Evolutionary conservation across 1,139 yeast species (phyloP).

Genomic region (Saccharomyces hybrid): DNA sequence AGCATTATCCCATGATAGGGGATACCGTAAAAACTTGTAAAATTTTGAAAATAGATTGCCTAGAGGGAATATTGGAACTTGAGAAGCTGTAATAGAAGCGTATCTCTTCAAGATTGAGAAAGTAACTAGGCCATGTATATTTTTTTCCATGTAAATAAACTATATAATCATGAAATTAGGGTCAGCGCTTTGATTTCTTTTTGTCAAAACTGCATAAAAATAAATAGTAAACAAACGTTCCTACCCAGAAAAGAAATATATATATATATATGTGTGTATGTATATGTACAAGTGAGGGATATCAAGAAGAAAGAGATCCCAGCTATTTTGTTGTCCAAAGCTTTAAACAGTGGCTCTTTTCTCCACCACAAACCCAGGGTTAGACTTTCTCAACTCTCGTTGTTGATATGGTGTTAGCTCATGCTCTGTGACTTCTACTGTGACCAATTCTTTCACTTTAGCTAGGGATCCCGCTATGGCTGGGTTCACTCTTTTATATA

Average conservation of each 20-base stretch:
- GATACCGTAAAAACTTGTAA: slow-evolving; percentile 34
- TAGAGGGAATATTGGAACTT: slow-evolving; percentile 34
- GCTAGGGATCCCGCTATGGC: slow-evolving; percentile 80
- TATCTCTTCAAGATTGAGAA: not conserved
- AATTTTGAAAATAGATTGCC: slow-evolving; percentile 36
- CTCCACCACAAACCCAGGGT: slow-evolving; percentile 53
- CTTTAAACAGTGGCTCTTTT: slow-evolving; percentile 19
- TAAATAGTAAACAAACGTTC: no score
- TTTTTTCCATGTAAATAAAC: not conserved
- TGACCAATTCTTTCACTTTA: slow-evolving; percentile 80
- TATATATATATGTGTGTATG: no score
- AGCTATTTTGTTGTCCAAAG: slow-evolving; percentile 2
- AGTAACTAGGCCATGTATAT: not conserved
- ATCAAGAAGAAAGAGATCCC: not conserved
- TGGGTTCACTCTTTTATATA: slow-evolving; percentile 67
- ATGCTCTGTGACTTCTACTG: slow-evolving; percentile 64
- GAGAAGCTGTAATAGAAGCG: not conserved
- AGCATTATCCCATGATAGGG: slow-evolving; percentile 34
- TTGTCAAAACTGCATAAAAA: no score
- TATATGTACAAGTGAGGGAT: not conserved
- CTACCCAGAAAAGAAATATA: not conserved
- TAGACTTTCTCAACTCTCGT: slow-evolving; percentile 47
- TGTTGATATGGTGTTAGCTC: slow-evolving; percentile 44
- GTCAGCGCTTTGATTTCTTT: not conserved
- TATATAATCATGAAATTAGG: not conserved